phyloP scores from a whole-genome alignment of 2,329 filamentous ascomycete genomes.

The Fusarium globosum region DNA sequence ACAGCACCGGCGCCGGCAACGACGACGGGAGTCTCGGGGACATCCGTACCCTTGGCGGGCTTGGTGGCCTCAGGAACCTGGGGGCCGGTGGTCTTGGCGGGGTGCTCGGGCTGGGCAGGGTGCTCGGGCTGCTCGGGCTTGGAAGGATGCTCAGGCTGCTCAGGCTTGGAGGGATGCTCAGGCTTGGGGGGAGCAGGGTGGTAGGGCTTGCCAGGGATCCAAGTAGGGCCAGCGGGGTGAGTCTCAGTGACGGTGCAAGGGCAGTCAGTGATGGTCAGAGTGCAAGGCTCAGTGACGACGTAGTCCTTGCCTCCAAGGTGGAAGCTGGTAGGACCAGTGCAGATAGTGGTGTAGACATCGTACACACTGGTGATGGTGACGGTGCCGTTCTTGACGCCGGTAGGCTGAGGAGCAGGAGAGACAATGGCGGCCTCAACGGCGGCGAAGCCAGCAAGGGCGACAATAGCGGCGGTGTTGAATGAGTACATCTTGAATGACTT shows the following conservation, averaged over 20 bases:
- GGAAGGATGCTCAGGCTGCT: slow-evolving; percentile 3
- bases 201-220: slow-evolving; percentile 17
- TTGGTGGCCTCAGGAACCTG: neutral
- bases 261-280: slow-evolving; percentile 66
- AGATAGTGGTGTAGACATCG: slow-evolving; percentile 53
- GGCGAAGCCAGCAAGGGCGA: slow-evolving; percentile 40
- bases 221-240: slow-evolving; percentile 36
- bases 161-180: neutral
- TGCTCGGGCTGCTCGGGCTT: neutral
- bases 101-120: slow-evolving; percentile 1
- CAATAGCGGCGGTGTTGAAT: slow-evolving; percentile 41
- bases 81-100: neutral
- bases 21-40: slow-evolving; percentile 41
- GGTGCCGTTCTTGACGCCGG: slow-evolving; percentile 39
- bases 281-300: slow-evolving; percentile 64
- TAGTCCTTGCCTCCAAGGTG: slow-evolving; percentile 63
- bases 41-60: slow-evolving; percentile 15
- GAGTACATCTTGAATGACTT: slow-evolving; percentile 43
- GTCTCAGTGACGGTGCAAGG: slow-evolving; percentile 59
- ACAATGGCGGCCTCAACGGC: slow-evolving; percentile 32
- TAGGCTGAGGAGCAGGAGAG: slow-evolving; percentile 16
- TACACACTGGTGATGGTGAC: slow-evolving; percentile 51
- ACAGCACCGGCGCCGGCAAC: slow-evolving; percentile 42
- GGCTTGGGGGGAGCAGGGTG: slow-evolving; percentile 4
- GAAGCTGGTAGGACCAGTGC: slow-evolving; percentile 62